phyloP scores from a whole-genome alignment of 2,329 filamentous ascomycete genomes.

The Fusarium xylarioides region DNA sequence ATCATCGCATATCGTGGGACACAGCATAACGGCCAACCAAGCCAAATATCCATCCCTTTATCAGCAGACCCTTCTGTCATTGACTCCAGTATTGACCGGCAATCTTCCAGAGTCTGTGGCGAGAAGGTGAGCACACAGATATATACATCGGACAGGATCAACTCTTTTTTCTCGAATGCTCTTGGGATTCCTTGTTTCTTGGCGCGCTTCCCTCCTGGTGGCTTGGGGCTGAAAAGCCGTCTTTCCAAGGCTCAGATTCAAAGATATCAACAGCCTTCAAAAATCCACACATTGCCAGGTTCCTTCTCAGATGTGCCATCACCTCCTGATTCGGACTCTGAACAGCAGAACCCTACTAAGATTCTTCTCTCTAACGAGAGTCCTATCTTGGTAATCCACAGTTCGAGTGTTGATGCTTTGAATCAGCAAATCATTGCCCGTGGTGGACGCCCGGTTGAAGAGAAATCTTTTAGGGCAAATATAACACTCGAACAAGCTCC shows the following conservation, averaged over 20 bases:
- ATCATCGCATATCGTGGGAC: constrained; percentile 63
- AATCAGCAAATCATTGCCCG: constrained; percentile 74
- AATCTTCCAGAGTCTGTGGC: constrained; percentile 80
- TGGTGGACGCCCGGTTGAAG: constrained; percentile 71
- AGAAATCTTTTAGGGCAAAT: constrained; percentile 88
- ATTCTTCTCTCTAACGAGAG: constrained; percentile 93
- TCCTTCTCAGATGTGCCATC: constrained; percentile 64
- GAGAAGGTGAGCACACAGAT: constrained; percentile 76
- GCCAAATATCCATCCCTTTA: constrained; percentile 66
- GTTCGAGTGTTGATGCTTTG: constrained; percentile 79
- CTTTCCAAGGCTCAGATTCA: constrained; percentile 77
- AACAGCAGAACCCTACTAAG: constrained; percentile 53
- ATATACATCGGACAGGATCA: constrained; percentile 73
- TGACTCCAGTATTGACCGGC: constrained; percentile 50
- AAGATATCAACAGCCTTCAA: constrained; percentile 57
- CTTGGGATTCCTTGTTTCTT: constrained; percentile 84
- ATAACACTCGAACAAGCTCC: constrained; percentile 70
- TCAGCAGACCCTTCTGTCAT: constrained; percentile 73
- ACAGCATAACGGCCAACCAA: constrained; percentile 33
- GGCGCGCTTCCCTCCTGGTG: constrained; percentile 81
- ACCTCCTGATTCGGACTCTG: constrained; percentile 66
- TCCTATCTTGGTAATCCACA: constrained; percentile 85
- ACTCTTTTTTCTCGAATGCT: constrained; percentile 78
- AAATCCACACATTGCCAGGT: constrained; percentile 55
- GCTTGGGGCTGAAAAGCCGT: constrained; percentile 66